Base-by-base conservation (phyloP, 2,329 filamentous ascomycete genomes). In the Basipetospora chlamydospora region DNA sequence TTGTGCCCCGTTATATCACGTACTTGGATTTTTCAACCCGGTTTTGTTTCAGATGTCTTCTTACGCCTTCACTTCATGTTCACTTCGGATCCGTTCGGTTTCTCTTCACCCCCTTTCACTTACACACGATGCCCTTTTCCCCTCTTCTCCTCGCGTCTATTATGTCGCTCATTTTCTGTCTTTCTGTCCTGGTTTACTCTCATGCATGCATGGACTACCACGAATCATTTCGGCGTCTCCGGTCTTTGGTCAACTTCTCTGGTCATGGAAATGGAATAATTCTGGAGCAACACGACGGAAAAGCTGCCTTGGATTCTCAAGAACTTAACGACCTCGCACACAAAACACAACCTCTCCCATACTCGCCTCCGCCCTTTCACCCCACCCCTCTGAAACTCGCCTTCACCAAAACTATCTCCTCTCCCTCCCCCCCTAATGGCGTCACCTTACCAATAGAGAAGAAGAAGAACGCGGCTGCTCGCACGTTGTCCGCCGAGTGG, bases 191-290 rank as follows among this genome's bases (percentile, higher is more conserved):
- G 28, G 25, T 37, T 37, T n/a, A n/a, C n/a, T n/a, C n/a, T n/a
- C n/a, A n/a, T n/a, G n/a, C n/a, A n/a, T 37, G 34, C 34, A 37
- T 37, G 34, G 34, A 26, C 34, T 37, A 37, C 34, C 16, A 33
- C 30, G 23, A 34, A 35, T 28, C n/a, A 29, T 29, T 37, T 37
- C 23, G 36, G 36, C 36, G 36, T 38, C 36, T 22, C 30, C 36
- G 36, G 36, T 38, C 36, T 29, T 38, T 29, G 36, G 36, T 38
- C 29, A 32, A 32, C 28, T 37, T 26, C 29, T 37, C 34, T 37
- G 28, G 29, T 37, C n/a, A n/a, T n/a, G n/a, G n/a, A n/a, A n/a
- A n/a, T n/a, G n/a, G n/a, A n/a, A n/a, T n/a, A n/a, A n/a, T 37
- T 37, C 34, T 37, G 34, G 34, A 37, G 34, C 34, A 37, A 37